Percentiles rank a stretch among this genome's conserved stretches.
phyloP scores from a whole-genome alignment of 441 rosid species.

The Populus hybrid region DNA sequence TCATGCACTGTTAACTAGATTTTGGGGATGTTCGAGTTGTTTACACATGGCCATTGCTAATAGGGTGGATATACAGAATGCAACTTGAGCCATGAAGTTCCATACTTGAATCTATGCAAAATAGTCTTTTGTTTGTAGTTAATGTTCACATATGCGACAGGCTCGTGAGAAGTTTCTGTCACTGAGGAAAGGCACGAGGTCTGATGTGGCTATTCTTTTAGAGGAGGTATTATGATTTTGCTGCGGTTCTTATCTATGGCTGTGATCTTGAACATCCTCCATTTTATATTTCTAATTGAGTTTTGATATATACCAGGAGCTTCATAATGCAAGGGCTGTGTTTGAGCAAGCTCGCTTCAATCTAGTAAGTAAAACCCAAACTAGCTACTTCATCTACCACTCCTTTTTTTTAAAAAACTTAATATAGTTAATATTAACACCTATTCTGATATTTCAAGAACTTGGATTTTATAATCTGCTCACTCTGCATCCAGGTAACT shows the following conservation, averaged over 20 bases:
- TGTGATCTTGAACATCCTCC: conserved; percentile 1
- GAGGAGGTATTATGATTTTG: conserved; percentile 68
- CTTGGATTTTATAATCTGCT: conserved; percentile 14
- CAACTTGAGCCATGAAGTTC: neutral
- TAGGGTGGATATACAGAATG: neutral
- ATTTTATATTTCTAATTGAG: conserved; percentile 18
- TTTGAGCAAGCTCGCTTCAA: conserved; percentile 98
- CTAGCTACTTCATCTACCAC: neutral
- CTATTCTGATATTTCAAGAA: neutral
- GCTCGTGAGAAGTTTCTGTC: conserved; percentile 98
- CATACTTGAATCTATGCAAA: neutral
- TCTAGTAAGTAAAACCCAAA: conserved; percentile 49
- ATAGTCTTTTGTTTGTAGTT: neutral
- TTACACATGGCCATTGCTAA: neutral
- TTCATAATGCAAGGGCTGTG: conserved; percentile 79
- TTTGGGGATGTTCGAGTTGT: neutral
- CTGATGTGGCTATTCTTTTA: conserved; percentile 65
- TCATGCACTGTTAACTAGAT: neutral
- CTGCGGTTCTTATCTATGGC: conserved; percentile 7
- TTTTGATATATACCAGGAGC: conserved; percentile 62
- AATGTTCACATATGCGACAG: conserved; percentile 31
- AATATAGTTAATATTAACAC: too few species aligned
- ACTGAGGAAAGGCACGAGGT: conserved; percentile 91
- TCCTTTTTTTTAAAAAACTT: too few species aligned
- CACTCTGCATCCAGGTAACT: conserved; percentile 56